These are phyloP conservation scores for Lycium barbarum DNA, from an alignment of 257 asterid species.

Conservation along the genomic window DNA sequence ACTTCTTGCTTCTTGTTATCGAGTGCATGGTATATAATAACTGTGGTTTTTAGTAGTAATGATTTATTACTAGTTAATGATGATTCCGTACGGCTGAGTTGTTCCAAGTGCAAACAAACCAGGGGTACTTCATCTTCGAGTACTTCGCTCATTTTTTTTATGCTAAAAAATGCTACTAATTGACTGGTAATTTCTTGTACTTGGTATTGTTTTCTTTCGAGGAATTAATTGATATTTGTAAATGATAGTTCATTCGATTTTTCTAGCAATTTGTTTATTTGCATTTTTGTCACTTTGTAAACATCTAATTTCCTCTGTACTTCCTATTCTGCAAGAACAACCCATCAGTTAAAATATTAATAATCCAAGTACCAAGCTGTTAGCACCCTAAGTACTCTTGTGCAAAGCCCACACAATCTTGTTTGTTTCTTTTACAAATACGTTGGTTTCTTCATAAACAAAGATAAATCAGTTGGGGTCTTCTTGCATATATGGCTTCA, in stretches of 20 bases:
- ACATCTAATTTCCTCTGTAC: neutral
- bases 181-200: neutral
- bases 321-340: neutral
- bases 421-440: neutral
- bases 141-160: neutral
- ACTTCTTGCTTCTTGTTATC: neutral
- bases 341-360: neutral
- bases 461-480: neutral
- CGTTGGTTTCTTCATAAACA: slow-evolving; percentile 19
- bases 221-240: neutral
- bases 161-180: neutral
- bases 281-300: neutral
- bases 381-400: neutral
- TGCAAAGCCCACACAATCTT: neutral
- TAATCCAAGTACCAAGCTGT: neutral
- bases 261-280: neutral
- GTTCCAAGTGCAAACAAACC: neutral
- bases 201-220: neutral
- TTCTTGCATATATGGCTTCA: slow-evolving; percentile 51
- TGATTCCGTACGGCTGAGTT: neutral
- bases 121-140: neutral
- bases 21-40: neutral
- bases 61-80: neutral
- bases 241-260: neutral
- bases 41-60: neutral